phyloP scores from a whole-genome alignment of 768 basidiomycete genomes.

The Agaricus blazei region DNA sequence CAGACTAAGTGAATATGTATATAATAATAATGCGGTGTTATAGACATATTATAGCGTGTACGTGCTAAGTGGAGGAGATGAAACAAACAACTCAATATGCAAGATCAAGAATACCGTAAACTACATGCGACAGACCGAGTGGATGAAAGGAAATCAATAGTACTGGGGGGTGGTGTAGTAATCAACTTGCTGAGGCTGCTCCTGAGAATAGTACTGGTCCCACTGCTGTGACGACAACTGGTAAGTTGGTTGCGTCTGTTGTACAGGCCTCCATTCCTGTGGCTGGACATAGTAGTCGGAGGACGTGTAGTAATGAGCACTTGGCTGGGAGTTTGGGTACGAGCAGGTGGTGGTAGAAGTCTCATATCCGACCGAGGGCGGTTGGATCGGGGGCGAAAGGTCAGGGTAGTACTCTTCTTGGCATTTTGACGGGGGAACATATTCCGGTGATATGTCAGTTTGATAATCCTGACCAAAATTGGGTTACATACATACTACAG shows the following conservation, averaged over 20 bases:
- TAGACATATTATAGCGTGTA: not conserved
- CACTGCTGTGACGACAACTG: constrained; percentile 1
- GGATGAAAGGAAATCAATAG: not conserved
- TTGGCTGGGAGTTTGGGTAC: not conserved
- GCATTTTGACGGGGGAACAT: not conserved
- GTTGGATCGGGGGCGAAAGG: not conserved
- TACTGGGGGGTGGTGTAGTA: constrained; percentile 7
- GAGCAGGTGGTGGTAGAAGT: not conserved
- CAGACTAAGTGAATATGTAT: not conserved
- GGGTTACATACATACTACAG: too few relatives aligned
- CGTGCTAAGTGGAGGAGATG: not conserved
- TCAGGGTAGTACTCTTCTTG: not conserved
- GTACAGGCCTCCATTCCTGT: not conserved
- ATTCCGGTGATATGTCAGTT: not conserved
- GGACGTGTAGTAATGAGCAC: not conserved
- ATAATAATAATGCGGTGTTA: not conserved
- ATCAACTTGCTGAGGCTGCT: constrained; percentile 3
- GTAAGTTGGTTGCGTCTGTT: not conserved
- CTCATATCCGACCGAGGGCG: not conserved
- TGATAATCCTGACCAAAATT: too few relatives aligned
- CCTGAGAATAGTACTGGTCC: constrained; percentile 6
- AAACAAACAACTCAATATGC: not conserved
- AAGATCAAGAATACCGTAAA: not conserved
- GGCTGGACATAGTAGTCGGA: not conserved
- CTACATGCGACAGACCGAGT: not conserved